Percentiles rank a stretch among this genome's conserved stretches.
These are phyloP conservation scores for Eutrema yunnanense DNA, from an alignment of 345 rosid species.

Conservation along the genomic window DNA sequence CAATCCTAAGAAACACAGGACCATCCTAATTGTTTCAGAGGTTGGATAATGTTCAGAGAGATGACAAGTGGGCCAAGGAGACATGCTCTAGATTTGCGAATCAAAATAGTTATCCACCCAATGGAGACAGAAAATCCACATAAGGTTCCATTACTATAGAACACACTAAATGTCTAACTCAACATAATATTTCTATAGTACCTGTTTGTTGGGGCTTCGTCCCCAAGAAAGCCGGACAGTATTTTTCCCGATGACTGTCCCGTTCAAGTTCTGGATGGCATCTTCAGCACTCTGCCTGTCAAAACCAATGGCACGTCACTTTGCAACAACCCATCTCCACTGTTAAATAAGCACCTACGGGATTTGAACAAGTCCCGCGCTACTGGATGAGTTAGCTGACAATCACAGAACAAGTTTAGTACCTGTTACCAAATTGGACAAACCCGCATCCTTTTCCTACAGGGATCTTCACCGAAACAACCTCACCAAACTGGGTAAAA, in stretches of 20 bases:
- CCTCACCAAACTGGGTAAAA: conserved; percentile 73
- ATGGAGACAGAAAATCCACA: neutral
- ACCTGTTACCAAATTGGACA: conserved; percentile 78
- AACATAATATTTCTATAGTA: conserved; percentile 11
- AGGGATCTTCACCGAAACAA: conserved; percentile 78
- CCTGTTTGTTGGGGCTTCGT: conserved; percentile 77
- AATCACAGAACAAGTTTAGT: neutral
- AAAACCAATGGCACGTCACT: conserved; percentile 9
- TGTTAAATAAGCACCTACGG: neutral
- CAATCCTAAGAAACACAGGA: neutral
- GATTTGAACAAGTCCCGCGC: neutral
- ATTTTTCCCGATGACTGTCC: conserved; percentile 71
- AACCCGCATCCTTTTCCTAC: conserved; percentile 85
- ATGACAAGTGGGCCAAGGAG: conserved; percentile 9
- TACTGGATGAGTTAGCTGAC: neutral
- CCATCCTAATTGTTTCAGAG: neutral
- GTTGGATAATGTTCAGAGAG: neutral
- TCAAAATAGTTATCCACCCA: neutral
- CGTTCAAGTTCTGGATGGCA: conserved; percentile 61
- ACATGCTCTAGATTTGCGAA: conserved; percentile 6
- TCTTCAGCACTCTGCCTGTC: conserved; percentile 74
- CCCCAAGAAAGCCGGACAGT: conserved; percentile 93
- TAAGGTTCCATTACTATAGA: neutral
- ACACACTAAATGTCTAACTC: neutral
- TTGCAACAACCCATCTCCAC: neutral